phyloP scores from a whole-genome alignment of 2,329 filamentous ascomycete genomes.

The Pseudogymnoascus sp. region DNA sequence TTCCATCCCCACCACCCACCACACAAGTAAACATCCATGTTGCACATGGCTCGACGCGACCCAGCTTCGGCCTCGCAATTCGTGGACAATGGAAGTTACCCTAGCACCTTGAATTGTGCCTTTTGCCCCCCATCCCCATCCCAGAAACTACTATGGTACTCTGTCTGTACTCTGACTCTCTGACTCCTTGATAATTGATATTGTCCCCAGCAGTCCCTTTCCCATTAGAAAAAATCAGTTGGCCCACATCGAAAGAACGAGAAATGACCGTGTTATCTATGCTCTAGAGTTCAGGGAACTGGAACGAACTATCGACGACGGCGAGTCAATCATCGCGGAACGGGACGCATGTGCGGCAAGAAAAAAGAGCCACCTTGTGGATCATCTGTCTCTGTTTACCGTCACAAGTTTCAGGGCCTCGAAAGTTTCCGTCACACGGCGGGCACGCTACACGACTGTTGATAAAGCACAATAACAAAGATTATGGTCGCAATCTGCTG shows the following conservation, averaged over 20 bases:
- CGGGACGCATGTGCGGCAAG: not conserved
- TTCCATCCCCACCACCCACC: not conserved
- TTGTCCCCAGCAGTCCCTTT: not conserved
- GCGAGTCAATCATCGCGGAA: conserved; percentile 3
- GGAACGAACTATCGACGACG: not conserved
- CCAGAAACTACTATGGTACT: not conserved
- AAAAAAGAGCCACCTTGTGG: not conserved
- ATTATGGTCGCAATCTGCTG: conserved; percentile 4
- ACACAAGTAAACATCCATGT: conserved; percentile 8
- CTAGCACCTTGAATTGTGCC: not conserved
- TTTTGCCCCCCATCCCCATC: not conserved
- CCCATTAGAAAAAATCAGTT: conserved; percentile 5
- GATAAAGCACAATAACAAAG: conserved; percentile 10
- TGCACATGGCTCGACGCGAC: conserved; percentile 7
- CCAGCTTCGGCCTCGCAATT: conserved; percentile 8
- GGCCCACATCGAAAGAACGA: not conserved
- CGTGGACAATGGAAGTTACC: not conserved
- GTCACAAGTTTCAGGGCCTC: conserved; percentile 7
- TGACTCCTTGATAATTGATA: conserved; percentile 2
- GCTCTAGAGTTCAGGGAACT: not conserved
- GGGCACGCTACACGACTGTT: conserved; percentile 4
- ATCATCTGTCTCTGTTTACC: conserved; percentile 7
- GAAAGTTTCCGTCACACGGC: not conserved
- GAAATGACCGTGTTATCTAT: not conserved
- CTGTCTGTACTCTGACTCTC: not conserved